Percentiles rank a stretch among this genome's conserved stretches.
Evolutionary conservation across 495 filamentous ascomycete species (phyloP).

Genomic region (Podospora appendiculata): DNA sequence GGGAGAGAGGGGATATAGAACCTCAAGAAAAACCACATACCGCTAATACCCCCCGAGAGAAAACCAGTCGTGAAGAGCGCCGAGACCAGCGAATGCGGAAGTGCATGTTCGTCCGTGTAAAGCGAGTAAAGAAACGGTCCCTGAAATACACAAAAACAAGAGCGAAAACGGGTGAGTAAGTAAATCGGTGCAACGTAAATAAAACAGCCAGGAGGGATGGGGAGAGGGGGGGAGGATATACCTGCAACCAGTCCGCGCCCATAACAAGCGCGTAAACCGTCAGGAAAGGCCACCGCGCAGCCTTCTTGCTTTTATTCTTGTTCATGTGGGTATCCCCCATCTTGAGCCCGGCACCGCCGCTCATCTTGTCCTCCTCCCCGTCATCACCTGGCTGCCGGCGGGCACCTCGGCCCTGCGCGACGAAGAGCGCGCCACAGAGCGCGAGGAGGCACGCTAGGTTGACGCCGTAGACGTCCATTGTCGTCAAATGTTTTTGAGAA

Average conservation of each 20-base stretch:
- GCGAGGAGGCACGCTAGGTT: constrained; percentile 17
- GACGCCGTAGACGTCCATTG: constrained; percentile 18
- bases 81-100: constrained; percentile 38
- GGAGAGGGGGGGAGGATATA: not conserved
- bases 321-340: not conserved
- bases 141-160: not conserved
- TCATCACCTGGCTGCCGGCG: not conserved
- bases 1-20: no score
- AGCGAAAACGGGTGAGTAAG: no score
- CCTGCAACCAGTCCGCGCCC: constrained; percentile 50
- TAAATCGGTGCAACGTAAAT: no score
- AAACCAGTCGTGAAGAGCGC: constrained; percentile 46
- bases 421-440: constrained; percentile 18
- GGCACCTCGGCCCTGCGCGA: not conserved
- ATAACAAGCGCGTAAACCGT: constrained; percentile 41
- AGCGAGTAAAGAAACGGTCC: constrained; percentile 49
- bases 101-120: constrained; percentile 42
- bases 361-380: not conserved
- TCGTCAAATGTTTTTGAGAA: no score
- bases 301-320: constrained; percentile 1
- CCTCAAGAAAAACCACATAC: no score
- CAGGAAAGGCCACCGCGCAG: constrained; percentile 21
- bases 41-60: constrained; percentile 39
- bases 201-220: not conserved
- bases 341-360: not conserved